Evolutionary conservation across 2,329 filamentous ascomycete genomes (phyloP).

Genomic region (Hysterium pulicare): DNA sequence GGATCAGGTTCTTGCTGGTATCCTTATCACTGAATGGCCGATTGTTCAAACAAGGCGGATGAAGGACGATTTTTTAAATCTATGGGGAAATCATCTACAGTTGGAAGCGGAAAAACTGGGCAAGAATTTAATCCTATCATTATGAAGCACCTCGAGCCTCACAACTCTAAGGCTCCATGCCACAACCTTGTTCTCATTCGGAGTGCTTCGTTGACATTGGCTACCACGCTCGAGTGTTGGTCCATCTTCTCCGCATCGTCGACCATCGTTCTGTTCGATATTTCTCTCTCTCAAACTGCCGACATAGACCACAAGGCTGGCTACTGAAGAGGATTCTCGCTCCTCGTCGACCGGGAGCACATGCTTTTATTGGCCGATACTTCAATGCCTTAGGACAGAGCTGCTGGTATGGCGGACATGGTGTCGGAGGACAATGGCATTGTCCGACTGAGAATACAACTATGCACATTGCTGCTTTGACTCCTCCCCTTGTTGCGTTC

Average conservation of each 20-base stretch:
- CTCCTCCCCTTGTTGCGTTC: background rate
- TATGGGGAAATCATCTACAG: no score
- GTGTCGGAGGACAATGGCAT: constrained; percentile 25
- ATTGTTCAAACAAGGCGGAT: no score
- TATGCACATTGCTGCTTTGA: constrained; percentile 21
- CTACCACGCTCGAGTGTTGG: constrained; percentile 1
- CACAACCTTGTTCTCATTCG: no score
- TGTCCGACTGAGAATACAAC: constrained; percentile 16
- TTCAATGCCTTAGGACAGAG: constrained; percentile 9
- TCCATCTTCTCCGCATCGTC: constrained; percentile 10
- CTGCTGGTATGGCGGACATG: constrained; percentile 16
- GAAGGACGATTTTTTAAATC: no score
- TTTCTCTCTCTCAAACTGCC: constrained; percentile 11
- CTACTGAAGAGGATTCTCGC: constrained; percentile 5
- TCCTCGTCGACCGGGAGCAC: constrained; percentile 14
- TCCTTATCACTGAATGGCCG: no score
- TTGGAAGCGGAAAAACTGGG: no score
- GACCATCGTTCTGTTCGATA: constrained; percentile 10
- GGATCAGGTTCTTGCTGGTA: no score
- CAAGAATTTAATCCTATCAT: no score
- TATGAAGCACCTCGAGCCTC: no score
- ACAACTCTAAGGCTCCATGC: no score
- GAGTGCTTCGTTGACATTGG: no score
- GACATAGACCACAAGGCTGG: constrained; percentile 20
- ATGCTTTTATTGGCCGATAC: constrained; percentile 10